phyloP scores from a whole-genome alignment of 345 rosid genomes.

The Salix udensis region DNA sequence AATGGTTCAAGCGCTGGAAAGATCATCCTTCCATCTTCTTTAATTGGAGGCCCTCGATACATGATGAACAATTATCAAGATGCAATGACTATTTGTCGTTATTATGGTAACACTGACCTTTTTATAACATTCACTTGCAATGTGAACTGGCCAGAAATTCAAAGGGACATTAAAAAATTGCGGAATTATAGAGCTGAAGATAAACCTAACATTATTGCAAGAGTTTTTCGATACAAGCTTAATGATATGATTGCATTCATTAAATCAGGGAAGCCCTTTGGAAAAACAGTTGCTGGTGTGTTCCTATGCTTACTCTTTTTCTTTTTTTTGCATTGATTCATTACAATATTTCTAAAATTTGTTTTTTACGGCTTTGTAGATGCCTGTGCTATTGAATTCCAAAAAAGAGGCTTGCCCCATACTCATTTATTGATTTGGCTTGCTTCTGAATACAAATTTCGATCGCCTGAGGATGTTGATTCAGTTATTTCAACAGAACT shows the following conservation, averaged over 20 bases:
- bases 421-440: not conserved
- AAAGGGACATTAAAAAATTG: too few species aligned
- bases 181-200: not conserved
- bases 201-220: not conserved
- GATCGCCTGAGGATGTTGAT: not conserved
- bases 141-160: too few species aligned
- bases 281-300: not conserved
- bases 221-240: not conserved
- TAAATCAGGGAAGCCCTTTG: not conserved
- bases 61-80: too few species aligned
- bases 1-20: too few species aligned
- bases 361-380: not conserved
- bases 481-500: too few species aligned
- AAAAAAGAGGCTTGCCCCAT: not conserved
- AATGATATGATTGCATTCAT: not conserved
- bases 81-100: too few species aligned
- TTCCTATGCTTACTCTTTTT: not conserved
- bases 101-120: too few species aligned
- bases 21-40: too few species aligned
- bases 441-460: rapidly evolving
- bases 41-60: too few species aligned
- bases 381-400: not conserved
- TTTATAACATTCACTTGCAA: too few species aligned
- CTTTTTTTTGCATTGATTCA: not conserved
- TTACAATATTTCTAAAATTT: too few species aligned